Base-by-base conservation (phyloP, 164 flowering plant genomes). In the Dillenia suffruticosa region DNA sequence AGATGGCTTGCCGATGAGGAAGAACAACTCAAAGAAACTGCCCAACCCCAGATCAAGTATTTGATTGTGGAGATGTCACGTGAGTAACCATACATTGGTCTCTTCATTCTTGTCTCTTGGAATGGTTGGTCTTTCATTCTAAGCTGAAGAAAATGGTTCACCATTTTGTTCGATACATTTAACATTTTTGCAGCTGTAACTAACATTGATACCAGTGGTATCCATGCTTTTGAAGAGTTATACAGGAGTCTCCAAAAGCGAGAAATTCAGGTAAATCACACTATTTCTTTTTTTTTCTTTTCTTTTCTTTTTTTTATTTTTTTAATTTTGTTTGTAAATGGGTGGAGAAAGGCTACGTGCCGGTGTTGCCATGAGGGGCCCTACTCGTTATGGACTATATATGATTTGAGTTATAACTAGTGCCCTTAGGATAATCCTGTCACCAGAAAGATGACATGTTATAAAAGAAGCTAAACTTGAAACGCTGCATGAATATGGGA, bases 151-250 rank as follows among this genome's bases (percentile, higher is more conserved):
- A 32, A 32, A 32, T 16, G 22, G 16, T 40, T 17, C 9, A 12
- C n/a, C 10, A 24, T 12, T 19, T 58, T 12, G 43, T 26, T 56
- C 19, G 17, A 53, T 4, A 16, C 0, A 14, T 26, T 15, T 61
- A 56, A n/a, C 68, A 19, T 15, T 32, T 10, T 66, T 73, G 70
- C 84, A 89, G 97, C 98, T 56, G 96, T 92, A 24, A 86, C 87
- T 19, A 92, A 92, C 75, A 86, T 89, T 8, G 93, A 92, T 69
- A 92, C 98, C 24, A 89, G 95, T 63, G 96, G 95, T 17, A 88
- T 89, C 66, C 90, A 85, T 65, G 89, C 96, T 14, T 62, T 89
- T 49, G 91, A 88, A 76, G 93, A 87, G 58, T 60, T 91, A 60
- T 54, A 74, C 69, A 74, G 68, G 56, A 83, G 79, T 73, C 88